phyloP scores from a whole-genome alignment of 139 green algal genomes.

The Chlorella sp. region DNA sequence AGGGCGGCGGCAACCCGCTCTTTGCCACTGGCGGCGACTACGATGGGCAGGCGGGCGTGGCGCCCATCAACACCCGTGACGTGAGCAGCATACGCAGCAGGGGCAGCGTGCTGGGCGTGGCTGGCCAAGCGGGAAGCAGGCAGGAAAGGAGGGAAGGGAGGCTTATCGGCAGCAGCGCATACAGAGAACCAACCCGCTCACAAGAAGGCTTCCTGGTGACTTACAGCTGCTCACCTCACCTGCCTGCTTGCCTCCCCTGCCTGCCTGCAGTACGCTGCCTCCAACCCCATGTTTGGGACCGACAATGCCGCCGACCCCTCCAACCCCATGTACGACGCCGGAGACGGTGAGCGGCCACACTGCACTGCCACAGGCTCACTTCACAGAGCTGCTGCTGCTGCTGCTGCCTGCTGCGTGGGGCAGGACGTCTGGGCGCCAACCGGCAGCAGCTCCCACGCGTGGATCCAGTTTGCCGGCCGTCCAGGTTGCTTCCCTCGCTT shows the following conservation, averaged over 20 bases:
- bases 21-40: background rate
- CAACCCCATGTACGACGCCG: conserved; percentile 11
- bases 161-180: no score
- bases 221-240: background rate
- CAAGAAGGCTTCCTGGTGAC: no score
- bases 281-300: conserved; percentile 21
- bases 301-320: background rate
- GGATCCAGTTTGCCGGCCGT: no score
- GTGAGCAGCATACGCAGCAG: background rate
- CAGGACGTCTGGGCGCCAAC: background rate
- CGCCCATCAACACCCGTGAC: background rate
- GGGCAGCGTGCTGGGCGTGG: background rate
- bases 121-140: no score
- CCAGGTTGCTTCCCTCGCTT: background rate
- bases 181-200: no score
- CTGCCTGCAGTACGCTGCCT: background rate
- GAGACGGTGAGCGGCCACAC: background rate
- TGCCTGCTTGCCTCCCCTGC: background rate
- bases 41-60: background rate
- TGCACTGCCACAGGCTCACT: no score
- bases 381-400: no score
- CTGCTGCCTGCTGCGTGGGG: background rate
- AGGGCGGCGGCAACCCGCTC: background rate
- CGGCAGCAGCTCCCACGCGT: no score
- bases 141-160: no score